phyloP scores from a whole-genome alignment of 805 yeast species.

The Huiozyma sinensis region DNA sequence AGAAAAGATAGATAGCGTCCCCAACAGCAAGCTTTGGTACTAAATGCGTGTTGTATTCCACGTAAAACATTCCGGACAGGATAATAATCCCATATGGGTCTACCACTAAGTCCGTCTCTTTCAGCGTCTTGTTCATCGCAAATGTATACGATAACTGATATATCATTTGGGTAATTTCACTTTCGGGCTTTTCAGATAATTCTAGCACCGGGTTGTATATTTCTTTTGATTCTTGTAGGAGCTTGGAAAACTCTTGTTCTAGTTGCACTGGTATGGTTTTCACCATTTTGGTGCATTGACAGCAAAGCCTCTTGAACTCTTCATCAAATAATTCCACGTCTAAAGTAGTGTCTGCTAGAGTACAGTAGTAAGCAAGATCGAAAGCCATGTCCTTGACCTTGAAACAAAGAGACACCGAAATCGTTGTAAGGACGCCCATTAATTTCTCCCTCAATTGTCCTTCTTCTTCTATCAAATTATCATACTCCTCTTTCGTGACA shows the following conservation, averaged over 20 bases:
- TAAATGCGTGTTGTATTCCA: conserved; percentile 10
- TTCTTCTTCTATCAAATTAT: conserved; percentile 43
- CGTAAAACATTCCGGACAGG: conserved; percentile 15
- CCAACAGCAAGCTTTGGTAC: conserved; percentile 9
- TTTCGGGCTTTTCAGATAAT: conserved; percentile 13
- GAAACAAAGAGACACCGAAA: conserved; percentile 34
- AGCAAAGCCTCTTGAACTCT: conserved; percentile 11
- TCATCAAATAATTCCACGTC: not conserved
- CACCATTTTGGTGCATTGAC: conserved; percentile 37
- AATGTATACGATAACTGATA: conserved; percentile 32
- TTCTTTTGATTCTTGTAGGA: conserved; percentile 29
- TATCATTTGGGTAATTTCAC: conserved; percentile 27
- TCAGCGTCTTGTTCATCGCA: conserved; percentile 21
- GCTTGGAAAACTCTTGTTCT: conserved; percentile 28
- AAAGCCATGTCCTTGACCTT: conserved; percentile 18
- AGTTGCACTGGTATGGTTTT: conserved; percentile 55
- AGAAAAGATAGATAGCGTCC: conserved; percentile 30
- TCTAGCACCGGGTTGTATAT: conserved; percentile 30
- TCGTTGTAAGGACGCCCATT: conserved; percentile 48
- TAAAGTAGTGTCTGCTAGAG: conserved; percentile 1
- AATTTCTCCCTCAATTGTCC: conserved; percentile 50
- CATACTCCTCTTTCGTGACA: conserved; percentile 27
- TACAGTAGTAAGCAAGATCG: conserved; percentile 18
- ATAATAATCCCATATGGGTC: conserved; percentile 29
- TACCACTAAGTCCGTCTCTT: conserved; percentile 19